These are phyloP conservation scores for Geotrichum cucujoidarum DNA, from an alignment of 1,139 yeast species.

Conservation along the genomic window DNA sequence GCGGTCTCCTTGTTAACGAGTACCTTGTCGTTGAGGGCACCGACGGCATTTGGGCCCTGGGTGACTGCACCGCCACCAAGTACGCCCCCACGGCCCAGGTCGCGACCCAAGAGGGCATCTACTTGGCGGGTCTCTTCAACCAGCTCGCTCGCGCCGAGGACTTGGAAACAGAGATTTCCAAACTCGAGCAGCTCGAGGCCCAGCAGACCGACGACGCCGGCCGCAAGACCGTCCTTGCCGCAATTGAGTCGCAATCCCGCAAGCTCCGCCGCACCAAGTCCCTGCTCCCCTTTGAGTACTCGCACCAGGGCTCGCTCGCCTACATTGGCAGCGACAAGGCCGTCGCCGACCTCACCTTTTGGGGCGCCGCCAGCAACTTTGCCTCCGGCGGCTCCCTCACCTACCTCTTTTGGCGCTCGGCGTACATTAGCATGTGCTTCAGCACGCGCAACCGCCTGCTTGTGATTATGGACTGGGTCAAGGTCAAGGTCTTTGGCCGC, in stretches of 20 bases:
- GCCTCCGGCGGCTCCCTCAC: constrained; percentile 83
- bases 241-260: constrained; percentile 39
- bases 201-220: constrained; percentile 34
- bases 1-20: constrained; percentile 84
- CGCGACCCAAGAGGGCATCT: constrained; percentile 90
- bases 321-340: constrained; percentile 85
- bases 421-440: constrained; percentile 88
- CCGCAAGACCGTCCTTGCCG: constrained; percentile 35
- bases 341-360: constrained; percentile 76
- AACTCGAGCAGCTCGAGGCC: constrained; percentile 41
- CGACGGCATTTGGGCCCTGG: constrained; percentile 77
- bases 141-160: constrained; percentile 65
- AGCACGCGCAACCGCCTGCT: constrained; percentile 81
- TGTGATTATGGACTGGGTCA: constrained; percentile 83
- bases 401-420: constrained; percentile 90
- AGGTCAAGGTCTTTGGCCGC: constrained; percentile 83
- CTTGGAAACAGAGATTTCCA: constrained; percentile 43
- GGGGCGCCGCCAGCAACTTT: constrained; percentile 75
- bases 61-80: constrained; percentile 89
- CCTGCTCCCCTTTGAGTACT: constrained; percentile 64
- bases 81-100: constrained; percentile 96
- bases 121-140: constrained; percentile 67
- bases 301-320: constrained; percentile 60
- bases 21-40: constrained; percentile 80
- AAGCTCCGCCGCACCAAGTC: constrained; percentile 56